Evolutionary conservation across 2,329 filamentous ascomycete genomes (phyloP).

Genomic region (Pseudophaeomoniella oleicola): DNA sequence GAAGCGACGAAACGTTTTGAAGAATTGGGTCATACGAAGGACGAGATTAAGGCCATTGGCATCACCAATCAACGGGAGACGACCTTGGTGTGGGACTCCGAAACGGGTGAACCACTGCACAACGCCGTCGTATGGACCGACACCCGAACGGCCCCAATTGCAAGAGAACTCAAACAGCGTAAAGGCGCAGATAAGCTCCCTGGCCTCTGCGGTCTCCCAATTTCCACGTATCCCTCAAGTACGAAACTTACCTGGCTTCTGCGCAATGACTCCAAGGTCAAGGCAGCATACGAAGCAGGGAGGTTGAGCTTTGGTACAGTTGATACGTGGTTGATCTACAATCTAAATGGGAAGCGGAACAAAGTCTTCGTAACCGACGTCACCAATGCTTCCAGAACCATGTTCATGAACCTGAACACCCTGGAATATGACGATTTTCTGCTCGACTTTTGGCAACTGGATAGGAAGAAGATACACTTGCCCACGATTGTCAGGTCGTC

Average conservation of each 20-base stretch:
- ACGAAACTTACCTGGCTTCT: slow-evolving; percentile 77
- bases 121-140: slow-evolving; percentile 88
- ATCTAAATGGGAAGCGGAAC: slow-evolving; percentile 56
- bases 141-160: slow-evolving; percentile 61
- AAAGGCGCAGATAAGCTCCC: slow-evolving; percentile 54
- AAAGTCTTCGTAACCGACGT: slow-evolving; percentile 69
- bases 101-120: slow-evolving; percentile 64
- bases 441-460: slow-evolving; percentile 65
- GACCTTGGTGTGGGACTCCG: slow-evolving; percentile 68
- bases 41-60: slow-evolving; percentile 61
- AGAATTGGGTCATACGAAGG: slow-evolving; percentile 50
- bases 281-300: slow-evolving; percentile 60
- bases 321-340: slow-evolving; percentile 77
- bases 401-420: slow-evolving; percentile 84
- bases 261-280: slow-evolving; percentile 53
- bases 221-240: slow-evolving; percentile 79
- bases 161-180: slow-evolving; percentile 58
- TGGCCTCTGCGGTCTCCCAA: slow-evolving; percentile 61
- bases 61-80: slow-evolving; percentile 90
- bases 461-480: slow-evolving; percentile 54
- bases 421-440: slow-evolving; percentile 66
- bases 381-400: slow-evolving; percentile 78
- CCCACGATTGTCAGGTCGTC: slow-evolving; percentile 78
- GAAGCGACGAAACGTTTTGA: slow-evolving; percentile 58
- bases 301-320: slow-evolving; percentile 74